Percentiles rank a stretch among this genome's conserved stretches.
Evolutionary conservation across 2,329 filamentous ascomycete species (phyloP).

Genomic region (Trichoderma polysporum): DNA sequence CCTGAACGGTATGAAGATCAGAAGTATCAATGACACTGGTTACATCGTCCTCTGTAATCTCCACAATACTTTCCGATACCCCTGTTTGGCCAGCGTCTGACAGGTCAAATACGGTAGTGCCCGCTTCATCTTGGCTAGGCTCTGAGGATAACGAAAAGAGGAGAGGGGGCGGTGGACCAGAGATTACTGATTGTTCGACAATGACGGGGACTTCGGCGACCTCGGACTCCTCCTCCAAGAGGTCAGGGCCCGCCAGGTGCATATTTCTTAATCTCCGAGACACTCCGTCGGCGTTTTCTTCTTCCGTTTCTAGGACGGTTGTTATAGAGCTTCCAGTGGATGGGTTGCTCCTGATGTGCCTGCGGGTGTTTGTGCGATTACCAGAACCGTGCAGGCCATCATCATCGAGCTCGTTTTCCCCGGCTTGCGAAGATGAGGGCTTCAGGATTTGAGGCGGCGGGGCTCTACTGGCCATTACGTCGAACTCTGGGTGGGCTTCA

Average conservation of each 20-base stretch:
- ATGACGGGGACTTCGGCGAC: slow-evolving; percentile 43
- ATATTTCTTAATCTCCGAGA: slow-evolving; percentile 47
- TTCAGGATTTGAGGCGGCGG: slow-evolving; percentile 39
- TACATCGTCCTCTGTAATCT: neutral
- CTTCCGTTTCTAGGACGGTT: slow-evolving; percentile 79
- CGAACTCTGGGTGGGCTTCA: slow-evolving; percentile 51
- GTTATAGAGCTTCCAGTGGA: slow-evolving; percentile 76
- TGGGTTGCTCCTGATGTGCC: slow-evolving; percentile 77
- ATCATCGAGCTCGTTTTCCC: slow-evolving; percentile 40
- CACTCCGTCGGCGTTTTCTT: slow-evolving; percentile 61
- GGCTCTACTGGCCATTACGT: slow-evolving; percentile 36
- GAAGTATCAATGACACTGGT: neutral
- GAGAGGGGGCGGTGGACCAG: slow-evolving; percentile 21
- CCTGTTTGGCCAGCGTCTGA: slow-evolving; percentile 11
- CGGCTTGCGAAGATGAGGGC: slow-evolving; percentile 31
- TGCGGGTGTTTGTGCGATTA: slow-evolving; percentile 69
- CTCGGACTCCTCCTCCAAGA: slow-evolving; percentile 54
- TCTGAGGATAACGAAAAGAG: slow-evolving; percentile 19
- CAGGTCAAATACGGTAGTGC: slow-evolving; percentile 15
- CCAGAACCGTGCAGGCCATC: slow-evolving; percentile 52
- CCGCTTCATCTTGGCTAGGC: slow-evolving; percentile 18
- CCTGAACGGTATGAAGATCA: neutral
- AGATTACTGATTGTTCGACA: slow-evolving; percentile 38
- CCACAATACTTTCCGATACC: slow-evolving; percentile 14
- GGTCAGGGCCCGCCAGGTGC: slow-evolving; percentile 53